Conservation (phyloP, 768 basidiomycete genomes). For the Hericium rajendrae region DNA sequence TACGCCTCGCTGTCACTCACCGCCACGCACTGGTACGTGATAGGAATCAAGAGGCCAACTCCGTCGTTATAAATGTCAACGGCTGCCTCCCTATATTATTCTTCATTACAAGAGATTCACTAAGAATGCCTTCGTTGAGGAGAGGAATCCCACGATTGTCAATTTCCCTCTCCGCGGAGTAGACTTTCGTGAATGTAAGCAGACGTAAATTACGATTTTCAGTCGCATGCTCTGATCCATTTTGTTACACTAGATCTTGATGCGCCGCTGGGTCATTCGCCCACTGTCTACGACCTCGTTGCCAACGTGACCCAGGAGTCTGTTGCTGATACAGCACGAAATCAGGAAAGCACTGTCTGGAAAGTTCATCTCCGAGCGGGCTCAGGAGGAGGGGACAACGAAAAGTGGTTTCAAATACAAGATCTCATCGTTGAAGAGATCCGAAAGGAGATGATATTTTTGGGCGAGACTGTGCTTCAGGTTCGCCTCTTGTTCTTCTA, state of each 20-base stretch:
- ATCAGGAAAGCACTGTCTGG: conserved; percentile 88
- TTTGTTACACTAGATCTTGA: conserved; percentile 57
- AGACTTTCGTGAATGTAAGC: conserved; percentile 87
- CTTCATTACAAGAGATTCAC: conserved; percentile 95
- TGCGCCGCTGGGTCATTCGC: conserved; percentile 43
- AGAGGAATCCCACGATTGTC: conserved; percentile 98
- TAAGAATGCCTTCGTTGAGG: conserved; percentile 93
- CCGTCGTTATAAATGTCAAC: conserved; percentile 83
- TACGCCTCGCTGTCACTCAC: not conserved
- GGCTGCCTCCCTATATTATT: conserved; percentile 86
- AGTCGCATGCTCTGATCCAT: not conserved
- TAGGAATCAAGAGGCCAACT: conserved; percentile 82
- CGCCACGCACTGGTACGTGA: not conserved
- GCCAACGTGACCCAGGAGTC: conserved; percentile 95
- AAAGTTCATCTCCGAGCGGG: conserved; percentile 80
- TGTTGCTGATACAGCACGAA: conserved; percentile 88
- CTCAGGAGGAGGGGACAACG: conserved; percentile 67
- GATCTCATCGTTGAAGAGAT: conserved; percentile 95
- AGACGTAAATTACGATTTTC: conserved; percentile 12
- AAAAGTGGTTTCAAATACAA: conserved; percentile 95
- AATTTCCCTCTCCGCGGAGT: conserved; percentile 93
- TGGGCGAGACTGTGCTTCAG: conserved; percentile 84
- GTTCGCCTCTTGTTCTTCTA: not conserved
- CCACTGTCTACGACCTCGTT: conserved; percentile 85
- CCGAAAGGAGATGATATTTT: conserved; percentile 95